Evolutionary conservation across 495 filamentous ascomycete genomes (phyloP), one percentile per base, ranked within the genome.

Genomic region (Lepidopterella palustris): DNA sequence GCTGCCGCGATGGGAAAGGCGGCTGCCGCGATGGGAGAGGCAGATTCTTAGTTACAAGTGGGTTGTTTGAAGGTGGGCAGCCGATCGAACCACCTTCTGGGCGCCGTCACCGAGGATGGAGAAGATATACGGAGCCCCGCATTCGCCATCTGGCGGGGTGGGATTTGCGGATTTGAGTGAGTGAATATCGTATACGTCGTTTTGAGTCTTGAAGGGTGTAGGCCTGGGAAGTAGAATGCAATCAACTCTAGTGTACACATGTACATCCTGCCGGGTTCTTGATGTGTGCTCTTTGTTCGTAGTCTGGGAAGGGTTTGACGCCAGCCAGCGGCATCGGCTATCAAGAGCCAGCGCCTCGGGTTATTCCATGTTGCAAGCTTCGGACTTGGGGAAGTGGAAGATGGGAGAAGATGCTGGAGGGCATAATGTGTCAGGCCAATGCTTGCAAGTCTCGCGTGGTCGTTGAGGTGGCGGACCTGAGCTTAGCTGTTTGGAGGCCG

Each of bases 401-500:
- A 6, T 35, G 31, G 31, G 6, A 6, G 31, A 35, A 6, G 31
- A 6, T 15, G 31, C 31, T n/a, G n/a, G n/a, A n/a, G n/a, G 15
- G 6, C 3, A 13, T 27, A 25, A 39, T n/a, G 6, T 40, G 27
- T 52, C 59, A 58, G 60, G 60, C 53, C 29, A 57, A 62, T 62
- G 60, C 60, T 57, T 62, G 60, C 58, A 55, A 25, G 32, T 62
- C 45, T 62, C 54, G 60, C 60, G 53, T 62, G 60, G 47, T n/a
- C n/a, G n/a, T 57, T 55, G 20, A 18, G 10, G 45, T 15, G 47
- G 5, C 9, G 26, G 20, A 21, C 26, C n/a, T 25, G 45, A 45
- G 28, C 23, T 28, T 42, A 25, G 11, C 31, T 50, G 24, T 31
- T 23, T 45, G 28, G 24, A 18, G 3, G n/a, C 26, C 53, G 13